Evolutionary conservation across 148 eudicot genomes (phyloP).

Genomic region (Chenopodium formosanum): DNA sequence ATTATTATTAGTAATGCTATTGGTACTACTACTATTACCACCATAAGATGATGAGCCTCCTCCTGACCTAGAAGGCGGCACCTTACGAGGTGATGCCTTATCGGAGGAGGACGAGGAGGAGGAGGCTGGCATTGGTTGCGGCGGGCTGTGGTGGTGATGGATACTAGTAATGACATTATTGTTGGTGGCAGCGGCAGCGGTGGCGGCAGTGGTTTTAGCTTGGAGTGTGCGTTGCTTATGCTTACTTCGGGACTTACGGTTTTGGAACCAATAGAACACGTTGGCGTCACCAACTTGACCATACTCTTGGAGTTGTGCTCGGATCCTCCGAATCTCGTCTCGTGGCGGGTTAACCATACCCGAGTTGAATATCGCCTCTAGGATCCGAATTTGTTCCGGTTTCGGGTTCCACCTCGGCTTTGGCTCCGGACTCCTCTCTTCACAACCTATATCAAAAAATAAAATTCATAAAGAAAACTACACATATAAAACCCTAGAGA

Average conservation of each 20-base stretch:
- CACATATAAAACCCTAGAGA: constrained; percentile 23
- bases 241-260: constrained; percentile 85
- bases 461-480: neutral
- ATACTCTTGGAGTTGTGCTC: constrained; percentile 73
- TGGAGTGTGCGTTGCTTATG: constrained; percentile 71
- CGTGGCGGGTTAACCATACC: constrained; percentile 96
- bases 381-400: constrained; percentile 89
- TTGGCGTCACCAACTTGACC: constrained; percentile 98
- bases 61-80: neutral
- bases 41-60: constrained; percentile 13
- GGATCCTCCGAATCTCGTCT: constrained; percentile 83
- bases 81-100: constrained; percentile 50
- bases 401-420: constrained; percentile 98
- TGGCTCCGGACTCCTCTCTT: constrained; percentile 84
- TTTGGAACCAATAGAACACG: constrained; percentile 99
- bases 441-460: constrained; percentile 34
- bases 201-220: constrained; percentile 22
- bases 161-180: no score
- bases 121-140: constrained; percentile 16
- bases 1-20: neutral
- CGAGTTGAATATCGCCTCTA: constrained; percentile 89
- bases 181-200: constrained; percentile 25
- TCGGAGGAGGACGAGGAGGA: constrained; percentile 69
- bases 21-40: neutral
- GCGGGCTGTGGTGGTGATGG: neutral